Conservation (phyloP, 2,329 filamentous ascomycete genomes). For the Thielaviopsis ethacetica region DNA sequence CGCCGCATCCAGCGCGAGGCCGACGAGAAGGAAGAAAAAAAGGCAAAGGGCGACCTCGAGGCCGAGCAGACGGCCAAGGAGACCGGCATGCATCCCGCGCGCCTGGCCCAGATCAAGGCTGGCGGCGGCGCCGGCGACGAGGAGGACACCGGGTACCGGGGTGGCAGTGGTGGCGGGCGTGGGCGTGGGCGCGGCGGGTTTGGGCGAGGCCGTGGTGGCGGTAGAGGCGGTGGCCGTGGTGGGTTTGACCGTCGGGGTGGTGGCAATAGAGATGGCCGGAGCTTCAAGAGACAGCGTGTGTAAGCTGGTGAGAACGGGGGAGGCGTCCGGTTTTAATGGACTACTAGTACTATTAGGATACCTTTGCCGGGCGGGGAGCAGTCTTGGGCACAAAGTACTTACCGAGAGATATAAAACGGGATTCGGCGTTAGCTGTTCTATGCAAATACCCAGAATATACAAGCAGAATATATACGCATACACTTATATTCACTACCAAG, state of each 20-base stretch:
- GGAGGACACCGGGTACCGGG: not conserved
- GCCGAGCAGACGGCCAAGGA: conserved; percentile 15
- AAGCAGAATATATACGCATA: not conserved
- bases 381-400: not conserved
- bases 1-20: conserved; percentile 31
- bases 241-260: conserved; percentile 2
- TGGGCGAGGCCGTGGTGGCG: conserved; percentile 2
- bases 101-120: conserved; percentile 21
- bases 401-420: not conserved
- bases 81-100: conserved; percentile 34
- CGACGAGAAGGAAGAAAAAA: conserved; percentile 26
- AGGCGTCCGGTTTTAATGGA: not conserved
- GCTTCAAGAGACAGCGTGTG: conserved; percentile 6
- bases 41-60: conserved; percentile 18
- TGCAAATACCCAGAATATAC: not conserved
- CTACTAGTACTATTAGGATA: not conserved
- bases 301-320: not conserved
- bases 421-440: not conserved
- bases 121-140: not conserved
- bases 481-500: not conserved
- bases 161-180: not conserved
- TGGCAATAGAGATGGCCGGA: not conserved
- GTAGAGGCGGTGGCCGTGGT: conserved; percentile 3
- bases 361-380: not conserved
- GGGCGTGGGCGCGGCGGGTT: conserved; percentile 1